Evolutionary conservation across 2,329 filamentous ascomycete genomes (phyloP), one percentile per base, ranked within the genome.

Genomic region (Albifimbria verrucaria): DNA sequence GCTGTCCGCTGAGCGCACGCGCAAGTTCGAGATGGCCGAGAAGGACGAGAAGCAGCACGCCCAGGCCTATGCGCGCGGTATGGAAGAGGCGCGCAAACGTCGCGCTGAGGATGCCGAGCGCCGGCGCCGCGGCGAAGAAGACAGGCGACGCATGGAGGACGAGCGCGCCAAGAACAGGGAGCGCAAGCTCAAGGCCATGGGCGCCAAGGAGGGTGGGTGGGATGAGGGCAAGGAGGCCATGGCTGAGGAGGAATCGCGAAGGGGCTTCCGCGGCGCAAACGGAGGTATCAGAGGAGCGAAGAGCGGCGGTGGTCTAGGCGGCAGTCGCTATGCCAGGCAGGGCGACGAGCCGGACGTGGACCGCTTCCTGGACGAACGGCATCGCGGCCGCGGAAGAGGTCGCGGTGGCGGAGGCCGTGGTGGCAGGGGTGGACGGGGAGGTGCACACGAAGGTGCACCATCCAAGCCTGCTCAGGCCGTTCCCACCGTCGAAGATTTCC

Each of bases 121-220:
- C 50, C 72, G 79, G 20, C 71, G 72, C 51, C 71, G 73, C n/a
- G 75, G 74, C 45, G 81, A 83, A 15, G 80, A 79, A 57, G 77
- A 81, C 49, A 68, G 75, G 21, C 71, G 72, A 25, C 74, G 73
- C 56, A 72, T 82, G 57, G 81, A 85, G 23, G 81, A 84, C 36
- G 83, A 86, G 70, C 76, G 83, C 12, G 80, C 78, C 22, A 77
- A 76, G 58, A 86, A 86, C 61, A 68, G 82, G 9, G 81, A 84
- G 67, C 70, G 83, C 49, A 86, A 86, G 64, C 72, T 86, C 20
- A 80, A 80, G 58, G 82, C 82, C 1, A 77, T 85, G 70, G 75
- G 76, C 25, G 71, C 68, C 46, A 80, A 78, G 64, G 76, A 81
- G 39, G 75, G 74, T 25, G 77, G 73, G 56, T 86, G 82, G 83